Percentiles rank a stretch among this genome's conserved stretches.
phyloP scores from a whole-genome alignment of 768 basidiomycete species.

The Russula sp. region DNA sequence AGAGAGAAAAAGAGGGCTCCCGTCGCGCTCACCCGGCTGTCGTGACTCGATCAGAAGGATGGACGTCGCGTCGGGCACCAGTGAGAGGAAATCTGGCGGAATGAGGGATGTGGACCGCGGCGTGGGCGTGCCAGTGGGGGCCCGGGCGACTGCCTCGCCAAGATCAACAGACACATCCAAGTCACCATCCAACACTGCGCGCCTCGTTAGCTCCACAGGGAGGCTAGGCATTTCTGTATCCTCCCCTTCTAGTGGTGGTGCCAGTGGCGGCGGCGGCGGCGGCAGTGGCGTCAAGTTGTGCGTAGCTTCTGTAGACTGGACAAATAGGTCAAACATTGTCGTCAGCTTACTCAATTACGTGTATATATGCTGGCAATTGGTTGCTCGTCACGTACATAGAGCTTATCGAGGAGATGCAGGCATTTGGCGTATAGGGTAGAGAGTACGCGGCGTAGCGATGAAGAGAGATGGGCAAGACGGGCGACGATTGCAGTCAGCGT shows the following conservation, averaged over 20 bases:
- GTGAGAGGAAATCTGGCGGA: neutral
- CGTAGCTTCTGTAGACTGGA: slow-evolving; percentile 1
- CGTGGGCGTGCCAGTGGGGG: neutral
- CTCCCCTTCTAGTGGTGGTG: neutral
- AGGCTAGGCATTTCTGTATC: neutral
- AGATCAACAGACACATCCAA: slow-evolving; percentile 12
- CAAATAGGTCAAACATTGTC: neutral
- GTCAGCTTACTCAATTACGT: neutral
- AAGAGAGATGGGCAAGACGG: slow-evolving; percentile 36
- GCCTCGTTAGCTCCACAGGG: neutral
- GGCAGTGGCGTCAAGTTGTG: neutral
- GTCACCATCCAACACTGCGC: neutral
- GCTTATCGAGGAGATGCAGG: neutral
- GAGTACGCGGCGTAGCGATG: slow-evolving; percentile 2
- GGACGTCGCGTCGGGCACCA: neutral
- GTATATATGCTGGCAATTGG: neutral
- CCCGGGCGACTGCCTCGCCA: slow-evolving; percentile 10
- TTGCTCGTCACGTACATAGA: slow-evolving; percentile 15
- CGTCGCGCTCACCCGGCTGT: neutral
- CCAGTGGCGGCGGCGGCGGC: neutral
- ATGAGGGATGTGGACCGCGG: neutral
- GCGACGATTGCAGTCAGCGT: slow-evolving; percentile 56
- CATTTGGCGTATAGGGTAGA: slow-evolving; percentile 7
- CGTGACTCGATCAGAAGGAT: neutral
- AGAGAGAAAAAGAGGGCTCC: neutral